Evolutionary conservation across 2,329 filamentous ascomycete species (phyloP), one percentile per base, ranked within the genome.

Genomic region (Colletotrichum horii): DNA sequence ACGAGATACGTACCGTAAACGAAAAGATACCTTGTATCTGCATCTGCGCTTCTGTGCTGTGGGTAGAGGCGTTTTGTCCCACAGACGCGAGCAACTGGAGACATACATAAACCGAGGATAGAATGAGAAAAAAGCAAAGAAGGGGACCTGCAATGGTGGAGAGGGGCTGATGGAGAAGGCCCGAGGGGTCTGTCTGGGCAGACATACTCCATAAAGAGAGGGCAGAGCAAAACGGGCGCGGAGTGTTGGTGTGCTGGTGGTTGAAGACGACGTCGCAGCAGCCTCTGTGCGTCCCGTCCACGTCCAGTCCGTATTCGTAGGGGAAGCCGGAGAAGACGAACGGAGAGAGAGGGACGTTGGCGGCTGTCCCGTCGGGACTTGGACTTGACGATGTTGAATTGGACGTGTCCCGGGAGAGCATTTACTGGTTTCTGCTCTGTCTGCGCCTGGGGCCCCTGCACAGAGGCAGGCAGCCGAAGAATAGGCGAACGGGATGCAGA

Each of bases 401-500:
- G 38, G 38, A 43, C 38, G 11, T 43, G 38, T 43, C 19, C 38
- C 38, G 38, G 38, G 19, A 43, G 19, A 43, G 38, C 38, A 43
- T n/a, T 43, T 12, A 43, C 38, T 43, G 19, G 38, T 16, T 66
- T 28, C 43, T 55, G 28, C 68, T 64, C 34, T 34, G 15, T 64
- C 38, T 43, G 38, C 38, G 38, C 38, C 38, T 43, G 38, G 38
- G 38, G 38, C 38, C 38, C 38, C n/a, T 43, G 38, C 38, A 66
- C 36, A 48, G 9, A 66, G 48, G 70, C 43, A 73, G 34, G 36
- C 67, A 73, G 56, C 73, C 73, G 73, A 68, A 65, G 16, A 22
- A 32, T 58, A 75, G 73, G 73, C 70, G 70, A 75, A n/a, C 73
- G 70, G 73, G 64, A 73, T 30, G 32, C 30, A 36, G 43, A 38